A percentile compares a stretch with the other conserved stretches of the same genome.
Evolutionary conservation across 164 flowering plant species (phyloP).

Genomic region (Paratinospora sagittata): DNA sequence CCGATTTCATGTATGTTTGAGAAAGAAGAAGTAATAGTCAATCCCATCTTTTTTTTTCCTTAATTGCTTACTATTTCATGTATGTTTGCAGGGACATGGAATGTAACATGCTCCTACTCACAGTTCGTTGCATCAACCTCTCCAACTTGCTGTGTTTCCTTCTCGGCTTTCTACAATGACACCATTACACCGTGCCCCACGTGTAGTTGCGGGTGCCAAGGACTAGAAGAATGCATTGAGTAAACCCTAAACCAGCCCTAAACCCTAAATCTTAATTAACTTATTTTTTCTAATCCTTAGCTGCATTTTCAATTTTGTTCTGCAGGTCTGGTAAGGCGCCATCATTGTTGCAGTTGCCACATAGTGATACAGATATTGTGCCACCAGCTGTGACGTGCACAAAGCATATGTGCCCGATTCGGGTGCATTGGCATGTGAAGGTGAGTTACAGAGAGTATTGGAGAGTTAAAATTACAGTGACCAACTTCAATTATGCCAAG

Average conservation of each 20-base stretch:
- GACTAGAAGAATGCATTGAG: constrained; percentile 38
- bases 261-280: not conserved
- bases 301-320: not conserved
- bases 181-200: constrained; percentile 51
- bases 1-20: too few relatives aligned
- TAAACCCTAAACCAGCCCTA: constrained; percentile 9
- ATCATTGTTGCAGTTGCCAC: constrained; percentile 29
- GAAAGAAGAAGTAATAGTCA: not conserved
- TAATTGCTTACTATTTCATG: not conserved
- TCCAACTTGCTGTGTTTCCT: constrained; percentile 72
- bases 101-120: constrained; percentile 55
- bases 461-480: constrained; percentile 68
- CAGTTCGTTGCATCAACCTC: constrained; percentile 38
- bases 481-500: constrained; percentile 43
- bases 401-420: constrained; percentile 72
- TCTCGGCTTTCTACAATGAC: constrained; percentile 61
- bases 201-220: constrained; percentile 73
- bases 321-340: constrained; percentile 40
- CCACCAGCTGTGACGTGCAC: constrained; percentile 44
- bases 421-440: constrained; percentile 85
- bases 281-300: not conserved
- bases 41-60: not conserved
- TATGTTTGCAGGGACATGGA: constrained; percentile 58
- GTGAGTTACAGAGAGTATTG: constrained; percentile 56
- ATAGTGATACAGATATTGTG: constrained; percentile 14